Evolutionary conservation across 768 basidiomycete genomes (phyloP).

Genomic region (Pleurotus sapidus): DNA sequence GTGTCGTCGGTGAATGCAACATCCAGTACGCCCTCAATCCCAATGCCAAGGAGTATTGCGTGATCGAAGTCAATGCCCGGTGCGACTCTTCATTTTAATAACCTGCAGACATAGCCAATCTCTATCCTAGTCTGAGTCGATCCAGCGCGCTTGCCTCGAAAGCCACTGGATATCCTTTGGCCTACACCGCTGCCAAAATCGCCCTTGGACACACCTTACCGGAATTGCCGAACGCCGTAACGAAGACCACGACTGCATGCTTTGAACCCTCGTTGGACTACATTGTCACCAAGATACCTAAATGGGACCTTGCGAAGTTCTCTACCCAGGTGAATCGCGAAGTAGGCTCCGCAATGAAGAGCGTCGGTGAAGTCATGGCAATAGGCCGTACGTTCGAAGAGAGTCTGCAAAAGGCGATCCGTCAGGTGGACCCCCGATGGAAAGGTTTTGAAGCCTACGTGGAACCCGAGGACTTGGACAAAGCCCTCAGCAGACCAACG

Average conservation of each 20-base stretch:
- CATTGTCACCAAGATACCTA: conserved; percentile 99
- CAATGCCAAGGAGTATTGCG: conserved; percentile 88
- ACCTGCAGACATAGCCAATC: conserved; percentile 6
- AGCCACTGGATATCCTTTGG: conserved; percentile 97
- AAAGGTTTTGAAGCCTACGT: conserved; percentile 97
- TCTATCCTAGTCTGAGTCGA: conserved; percentile 58
- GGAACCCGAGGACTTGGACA: conserved; percentile 81
- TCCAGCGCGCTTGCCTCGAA: conserved; percentile 97
- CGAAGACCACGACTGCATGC: conserved; percentile 98
- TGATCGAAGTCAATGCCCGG: conserved; percentile 98
- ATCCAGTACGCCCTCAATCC: conserved; percentile 99
- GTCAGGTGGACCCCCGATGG: conserved; percentile 96
- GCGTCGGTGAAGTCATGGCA: conserved; percentile 99
- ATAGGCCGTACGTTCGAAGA: conserved; percentile 99
- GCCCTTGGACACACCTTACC: conserved; percentile 97
- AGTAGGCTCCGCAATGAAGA: conserved; percentile 98
- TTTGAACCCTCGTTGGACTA: conserved; percentile 99
- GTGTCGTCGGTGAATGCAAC: conserved; percentile 93
- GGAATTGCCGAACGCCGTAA: conserved; percentile 97
- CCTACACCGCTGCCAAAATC: conserved; percentile 98
- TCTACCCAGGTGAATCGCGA: conserved; percentile 89
- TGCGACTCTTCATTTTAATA: conserved; percentile 26
- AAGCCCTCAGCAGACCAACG: conserved; percentile 77
- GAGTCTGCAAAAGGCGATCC: conserved; percentile 95
- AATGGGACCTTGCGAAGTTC: conserved; percentile 99